These are phyloP conservation scores for Phellopilus nigrolimitatus DNA, from an alignment of 1,284 basidiomycete genomes.

Conservation along the genomic window DNA sequence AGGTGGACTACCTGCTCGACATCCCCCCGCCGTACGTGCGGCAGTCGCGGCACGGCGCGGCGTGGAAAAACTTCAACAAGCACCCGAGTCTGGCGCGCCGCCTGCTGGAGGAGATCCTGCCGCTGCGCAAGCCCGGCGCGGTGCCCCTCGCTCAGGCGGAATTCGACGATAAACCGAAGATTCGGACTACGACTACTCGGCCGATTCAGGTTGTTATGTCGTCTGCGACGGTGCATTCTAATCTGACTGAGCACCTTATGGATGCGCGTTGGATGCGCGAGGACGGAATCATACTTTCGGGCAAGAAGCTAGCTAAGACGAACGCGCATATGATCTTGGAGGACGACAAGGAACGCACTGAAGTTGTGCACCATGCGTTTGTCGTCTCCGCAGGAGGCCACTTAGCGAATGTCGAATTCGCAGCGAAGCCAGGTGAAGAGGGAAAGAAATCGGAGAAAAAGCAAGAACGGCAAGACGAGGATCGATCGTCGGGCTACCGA, in stretches of 20 bases:
- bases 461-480: neutral
- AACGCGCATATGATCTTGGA: slow-evolving; percentile 27
- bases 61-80: slow-evolving; percentile 37
- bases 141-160: slow-evolving; percentile 6
- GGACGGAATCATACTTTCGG: slow-evolving; percentile 12
- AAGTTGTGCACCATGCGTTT: slow-evolving; percentile 55
- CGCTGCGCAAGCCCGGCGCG: slow-evolving; percentile 15
- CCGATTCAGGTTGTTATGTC: slow-evolving; percentile 18
- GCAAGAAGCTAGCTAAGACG: slow-evolving; percentile 12
- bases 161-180: slow-evolving; percentile 7
- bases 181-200: neutral
- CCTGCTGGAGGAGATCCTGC: slow-evolving; percentile 48
- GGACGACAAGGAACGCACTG: slow-evolving; percentile 28
- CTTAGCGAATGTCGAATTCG: slow-evolving; percentile 43
- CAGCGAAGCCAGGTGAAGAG: slow-evolving; percentile 7
- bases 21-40: slow-evolving; percentile 39
- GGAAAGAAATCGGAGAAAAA: neutral
- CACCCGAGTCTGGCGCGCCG: slow-evolving; percentile 57
- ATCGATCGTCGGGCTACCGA: neutral
- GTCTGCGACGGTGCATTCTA: slow-evolving; percentile 18
- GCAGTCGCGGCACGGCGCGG: slow-evolving; percentile 33
- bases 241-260: slow-evolving; percentile 11
- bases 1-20: slow-evolving; percentile 66
- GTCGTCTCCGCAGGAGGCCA: slow-evolving; percentile 49
- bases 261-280: slow-evolving; percentile 14